A percentile compares a stretch with the other conserved stretches of the same genome.
Evolutionary conservation across 2,329 filamentous ascomycete genomes (phyloP).

Genomic region (Coleophoma cylindrospora): DNA sequence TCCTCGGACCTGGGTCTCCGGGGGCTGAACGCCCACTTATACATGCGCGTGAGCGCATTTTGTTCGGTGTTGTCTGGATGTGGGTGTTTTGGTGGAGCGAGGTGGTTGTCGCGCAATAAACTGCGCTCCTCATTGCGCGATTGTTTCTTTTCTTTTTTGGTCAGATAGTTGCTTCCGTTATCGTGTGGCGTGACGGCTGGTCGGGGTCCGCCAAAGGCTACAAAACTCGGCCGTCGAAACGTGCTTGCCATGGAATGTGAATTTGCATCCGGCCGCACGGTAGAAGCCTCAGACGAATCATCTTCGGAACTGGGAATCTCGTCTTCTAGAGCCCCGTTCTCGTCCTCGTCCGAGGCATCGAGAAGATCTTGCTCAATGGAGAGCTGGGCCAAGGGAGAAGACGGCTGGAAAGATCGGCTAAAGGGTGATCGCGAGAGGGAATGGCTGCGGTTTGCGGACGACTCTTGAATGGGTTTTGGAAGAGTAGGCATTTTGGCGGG

Average conservation of each 20-base stretch:
- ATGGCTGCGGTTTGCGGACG: constrained; percentile 6
- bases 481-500: constrained; percentile 20
- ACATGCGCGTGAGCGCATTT: constrained; percentile 32
- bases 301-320: constrained; percentile 27
- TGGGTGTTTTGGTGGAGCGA: constrained; percentile 56
- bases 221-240: constrained; percentile 74
- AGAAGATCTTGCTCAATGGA: constrained; percentile 63
- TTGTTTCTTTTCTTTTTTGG: constrained; percentile 49
- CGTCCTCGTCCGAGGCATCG: constrained; percentile 33
- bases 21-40: constrained; percentile 47
- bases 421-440: constrained; percentile 27
- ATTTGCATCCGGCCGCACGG: constrained; percentile 25
- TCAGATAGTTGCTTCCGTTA: constrained; percentile 39
- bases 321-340: constrained; percentile 40
- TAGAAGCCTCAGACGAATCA: constrained; percentile 33
- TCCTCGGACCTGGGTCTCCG: constrained; percentile 37
- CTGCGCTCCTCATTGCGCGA: constrained; percentile 54
- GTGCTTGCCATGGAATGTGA: constrained; percentile 51
- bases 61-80: constrained; percentile 33
- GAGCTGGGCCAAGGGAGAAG: constrained; percentile 62
- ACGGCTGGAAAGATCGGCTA: constrained; percentile 44
- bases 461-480: constrained; percentile 14
- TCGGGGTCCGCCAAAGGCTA: constrained; percentile 67
- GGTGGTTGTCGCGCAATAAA: constrained; percentile 59
- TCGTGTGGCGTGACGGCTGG: constrained; percentile 61